Evolutionary conservation across 1,139 yeast genomes (phyloP).

Genomic region (Spathaspora sp.): DNA sequence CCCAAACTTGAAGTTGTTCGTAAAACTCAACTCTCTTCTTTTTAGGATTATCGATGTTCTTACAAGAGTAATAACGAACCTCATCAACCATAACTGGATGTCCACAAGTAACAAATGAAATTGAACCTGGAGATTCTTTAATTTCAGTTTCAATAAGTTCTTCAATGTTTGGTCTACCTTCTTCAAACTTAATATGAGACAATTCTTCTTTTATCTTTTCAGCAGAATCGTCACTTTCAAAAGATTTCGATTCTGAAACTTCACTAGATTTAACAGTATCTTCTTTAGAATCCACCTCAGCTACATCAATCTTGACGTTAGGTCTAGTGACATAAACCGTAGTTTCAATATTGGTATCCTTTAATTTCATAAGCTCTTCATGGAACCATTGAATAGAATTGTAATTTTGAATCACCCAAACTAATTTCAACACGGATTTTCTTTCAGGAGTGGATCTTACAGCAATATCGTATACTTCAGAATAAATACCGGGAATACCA

Average conservation of each 20-base stretch:
- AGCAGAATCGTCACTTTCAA: neutral
- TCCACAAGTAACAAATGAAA: constrained; percentile 51
- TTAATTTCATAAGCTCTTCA: constrained; percentile 27
- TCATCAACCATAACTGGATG: constrained; percentile 53
- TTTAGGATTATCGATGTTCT: constrained; percentile 21
- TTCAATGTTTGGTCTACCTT: constrained; percentile 34
- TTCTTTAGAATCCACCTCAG: neutral
- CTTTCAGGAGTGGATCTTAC: constrained; percentile 20
- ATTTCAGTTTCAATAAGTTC: constrained; percentile 26
- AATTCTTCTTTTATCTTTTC: constrained; percentile 19
- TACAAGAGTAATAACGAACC: constrained; percentile 34
- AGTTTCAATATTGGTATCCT: constrained; percentile 22
- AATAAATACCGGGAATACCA: constrained; percentile 45
- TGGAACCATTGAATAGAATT: constrained; percentile 32
- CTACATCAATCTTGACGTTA: constrained; percentile 4
- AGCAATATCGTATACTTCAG: constrained; percentile 32
- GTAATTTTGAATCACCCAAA: constrained; percentile 36
- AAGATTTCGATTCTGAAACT: neutral
- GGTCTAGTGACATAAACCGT: constrained; percentile 34
- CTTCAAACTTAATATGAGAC: constrained; percentile 26
- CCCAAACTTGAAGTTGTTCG: constrained; percentile 40
- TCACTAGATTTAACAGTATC: neutral
- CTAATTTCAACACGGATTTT: constrained; percentile 25
- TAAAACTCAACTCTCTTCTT: constrained; percentile 33
- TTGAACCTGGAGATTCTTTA: constrained; percentile 28